Conservation (phyloP, 192 early-diverging fungal genomes). For the Coemansia sp. region DNA sequence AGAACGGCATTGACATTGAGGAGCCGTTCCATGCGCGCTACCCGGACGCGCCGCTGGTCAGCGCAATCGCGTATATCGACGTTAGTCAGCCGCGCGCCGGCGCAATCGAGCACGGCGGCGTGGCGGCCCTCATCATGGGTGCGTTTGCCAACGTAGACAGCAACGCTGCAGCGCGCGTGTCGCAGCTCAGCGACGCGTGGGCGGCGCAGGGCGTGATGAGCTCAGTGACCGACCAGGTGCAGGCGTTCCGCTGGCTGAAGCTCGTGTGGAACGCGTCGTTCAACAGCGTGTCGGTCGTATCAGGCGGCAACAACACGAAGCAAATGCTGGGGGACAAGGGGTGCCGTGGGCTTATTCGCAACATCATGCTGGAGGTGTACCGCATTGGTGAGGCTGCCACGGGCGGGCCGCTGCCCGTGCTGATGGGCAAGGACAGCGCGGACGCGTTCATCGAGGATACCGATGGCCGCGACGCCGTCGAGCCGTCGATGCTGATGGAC, state of each 20-base stretch:
- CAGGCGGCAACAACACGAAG: constrained; percentile 54
- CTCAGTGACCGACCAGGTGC: constrained; percentile 53
- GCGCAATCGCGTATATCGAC: constrained; percentile 61
- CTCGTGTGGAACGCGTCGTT: constrained; percentile 73
- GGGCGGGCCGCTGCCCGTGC: constrained; percentile 29
- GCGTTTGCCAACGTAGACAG: constrained; percentile 7
- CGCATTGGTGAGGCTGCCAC: constrained; percentile 49
- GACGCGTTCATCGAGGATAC: constrained; percentile 35
- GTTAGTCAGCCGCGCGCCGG: constrained; percentile 56
- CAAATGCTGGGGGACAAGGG: constrained; percentile 53
- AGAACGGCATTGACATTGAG: constrained; percentile 71
- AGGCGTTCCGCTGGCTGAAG: constrained; percentile 64
- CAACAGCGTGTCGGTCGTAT: constrained; percentile 61
- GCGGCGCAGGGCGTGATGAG: constrained; percentile 38
- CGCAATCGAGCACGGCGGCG: constrained; percentile 52
- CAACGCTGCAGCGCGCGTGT: constrained; percentile 21
- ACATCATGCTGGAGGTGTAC: constrained; percentile 58
- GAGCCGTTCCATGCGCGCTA: constrained; percentile 55
- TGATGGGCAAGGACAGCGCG: constrained; percentile 13
- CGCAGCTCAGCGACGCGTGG: constrained; percentile 26
- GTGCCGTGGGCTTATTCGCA: constrained; percentile 39
- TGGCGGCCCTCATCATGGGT: constrained; percentile 44
- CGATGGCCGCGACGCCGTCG: constrained; percentile 11
- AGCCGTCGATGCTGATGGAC: constrained; percentile 63
- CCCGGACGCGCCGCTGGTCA: constrained; percentile 59